phyloP scores from a whole-genome alignment of 306 rosid genomes.

The Senna tora region DNA sequence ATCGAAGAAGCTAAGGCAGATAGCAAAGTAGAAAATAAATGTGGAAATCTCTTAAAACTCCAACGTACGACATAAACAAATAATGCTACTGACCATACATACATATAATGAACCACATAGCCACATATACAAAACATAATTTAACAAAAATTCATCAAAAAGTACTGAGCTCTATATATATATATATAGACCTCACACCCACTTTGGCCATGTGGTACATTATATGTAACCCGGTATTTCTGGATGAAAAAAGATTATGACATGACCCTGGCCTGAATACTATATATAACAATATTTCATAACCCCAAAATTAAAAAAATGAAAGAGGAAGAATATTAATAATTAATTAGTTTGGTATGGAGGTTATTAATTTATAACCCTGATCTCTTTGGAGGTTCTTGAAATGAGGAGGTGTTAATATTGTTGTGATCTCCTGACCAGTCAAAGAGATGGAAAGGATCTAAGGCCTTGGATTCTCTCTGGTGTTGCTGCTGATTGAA shows the following conservation, averaged over 20 bases:
- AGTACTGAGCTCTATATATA: no score
- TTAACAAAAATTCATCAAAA: no score
- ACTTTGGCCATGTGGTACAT: no score
- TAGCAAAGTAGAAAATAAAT: neutral
- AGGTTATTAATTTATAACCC: conserved; percentile 37
- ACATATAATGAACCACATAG: no score
- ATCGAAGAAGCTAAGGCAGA: neutral
- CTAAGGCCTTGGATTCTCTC: conserved; percentile 46
- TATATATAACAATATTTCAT: neutral
- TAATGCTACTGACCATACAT: no score
- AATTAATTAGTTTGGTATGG: conserved; percentile 5
- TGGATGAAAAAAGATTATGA: conserved; percentile 11
- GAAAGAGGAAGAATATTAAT: conserved; percentile 3
- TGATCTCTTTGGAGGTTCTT: conserved; percentile 38
- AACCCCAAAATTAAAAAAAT: conserved; percentile 1
- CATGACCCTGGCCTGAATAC: conserved; percentile 25
- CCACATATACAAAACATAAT: no score
- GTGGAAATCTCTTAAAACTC: conserved; percentile 32
- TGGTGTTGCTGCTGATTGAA: conserved; percentile 39
- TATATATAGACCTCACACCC: no score
- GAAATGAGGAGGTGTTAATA: conserved; percentile 33
- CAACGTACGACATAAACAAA: neutral
- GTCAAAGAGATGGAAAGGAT: conserved; percentile 64
- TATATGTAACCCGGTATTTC: no score
- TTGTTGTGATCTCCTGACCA: conserved; percentile 44